phyloP scores from a whole-genome alignment of 148 eudicot species.

The Diospyros kaki region DNA sequence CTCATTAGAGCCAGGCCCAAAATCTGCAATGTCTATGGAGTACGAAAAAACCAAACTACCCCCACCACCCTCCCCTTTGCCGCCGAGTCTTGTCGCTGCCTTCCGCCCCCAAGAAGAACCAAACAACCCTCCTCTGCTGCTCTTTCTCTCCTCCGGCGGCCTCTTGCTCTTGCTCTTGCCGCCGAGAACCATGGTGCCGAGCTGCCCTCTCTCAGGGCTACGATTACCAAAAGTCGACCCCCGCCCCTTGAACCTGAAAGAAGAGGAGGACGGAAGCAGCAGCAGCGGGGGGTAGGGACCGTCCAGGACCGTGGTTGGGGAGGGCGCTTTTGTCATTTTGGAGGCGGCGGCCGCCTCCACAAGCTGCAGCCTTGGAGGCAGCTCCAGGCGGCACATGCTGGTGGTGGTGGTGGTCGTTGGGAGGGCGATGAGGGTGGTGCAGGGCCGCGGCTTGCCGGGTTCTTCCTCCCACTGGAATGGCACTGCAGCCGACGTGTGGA shows the following conservation, averaged over 20 bases:
- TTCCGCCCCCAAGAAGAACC: slow-evolving; percentile 36
- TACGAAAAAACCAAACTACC: slow-evolving; percentile 43
- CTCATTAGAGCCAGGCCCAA: slow-evolving; percentile 10
- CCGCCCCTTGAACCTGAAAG: slow-evolving; percentile 46
- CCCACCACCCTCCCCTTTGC: slow-evolving; percentile 23
- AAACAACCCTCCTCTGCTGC: slow-evolving; percentile 23
- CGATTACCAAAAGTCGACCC: slow-evolving; percentile 36
- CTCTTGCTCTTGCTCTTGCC: slow-evolving; percentile 16
- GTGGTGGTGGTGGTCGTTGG: neutral
- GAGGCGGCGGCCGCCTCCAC: neutral
- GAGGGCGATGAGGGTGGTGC: slow-evolving; percentile 23
- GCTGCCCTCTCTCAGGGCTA: slow-evolving; percentile 46
- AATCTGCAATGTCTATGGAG: slow-evolving; percentile 11
- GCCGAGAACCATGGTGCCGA: slow-evolving; percentile 17
- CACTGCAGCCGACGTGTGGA: slow-evolving; percentile 56
- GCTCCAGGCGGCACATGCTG: slow-evolving; percentile 31
- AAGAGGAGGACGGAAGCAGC: slow-evolving; percentile 33
- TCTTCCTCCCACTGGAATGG: slow-evolving; percentile 84
- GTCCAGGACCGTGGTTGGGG: slow-evolving; percentile 64
- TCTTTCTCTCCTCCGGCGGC: slow-evolving; percentile 16
- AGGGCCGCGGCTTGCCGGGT: slow-evolving; percentile 75
- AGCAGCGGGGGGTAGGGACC: slow-evolving; percentile 38
- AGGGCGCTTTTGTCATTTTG: slow-evolving; percentile 45
- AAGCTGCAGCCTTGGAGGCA: slow-evolving; percentile 49
- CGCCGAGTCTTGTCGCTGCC: neutral